These are phyloP conservation scores for Pichia gijzeniarum DNA, from an alignment of 805 yeast species.

Conservation along the genomic window DNA sequence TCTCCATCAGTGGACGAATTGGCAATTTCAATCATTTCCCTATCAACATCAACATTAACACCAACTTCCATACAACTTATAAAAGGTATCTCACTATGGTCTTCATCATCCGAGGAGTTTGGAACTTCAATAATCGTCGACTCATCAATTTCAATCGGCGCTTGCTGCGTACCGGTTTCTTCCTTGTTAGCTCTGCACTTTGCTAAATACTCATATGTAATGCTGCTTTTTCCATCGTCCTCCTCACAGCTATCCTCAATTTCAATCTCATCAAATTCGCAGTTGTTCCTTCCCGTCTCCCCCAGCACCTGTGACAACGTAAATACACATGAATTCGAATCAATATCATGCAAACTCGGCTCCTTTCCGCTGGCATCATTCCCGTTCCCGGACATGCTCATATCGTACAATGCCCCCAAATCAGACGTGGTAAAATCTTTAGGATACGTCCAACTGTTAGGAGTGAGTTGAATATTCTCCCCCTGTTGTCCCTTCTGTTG, in stretches of 20 bases:
- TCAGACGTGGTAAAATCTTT: constrained; percentile 1
- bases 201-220: constrained; percentile 5
- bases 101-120: constrained; percentile 8
- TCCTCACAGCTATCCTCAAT: constrained; percentile 8
- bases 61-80: too few species aligned
- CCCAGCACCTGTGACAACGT: constrained; percentile 10
- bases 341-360: background rate
- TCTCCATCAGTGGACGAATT: constrained; percentile 2
- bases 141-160: constrained; percentile 8
- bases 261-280: background rate
- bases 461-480: background rate
- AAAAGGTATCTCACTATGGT: background rate
- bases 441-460: constrained; percentile 7
- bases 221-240: background rate
- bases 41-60: too few species aligned
- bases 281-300: background rate
- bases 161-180: constrained; percentile 8
- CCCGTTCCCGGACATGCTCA: background rate
- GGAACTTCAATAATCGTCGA: constrained; percentile 7
- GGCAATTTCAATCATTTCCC: constrained; percentile 6
- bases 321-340: constrained; percentile 1
- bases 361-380: background rate
- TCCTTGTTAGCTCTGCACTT: background rate
- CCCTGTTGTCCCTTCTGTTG: background rate
- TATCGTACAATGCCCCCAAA: constrained; percentile 4